Evolutionary conservation across 208 protist species (phyloP), one percentile per base, ranked within the genome.

Genomic region (Wallacemonas sp.): DNA sequence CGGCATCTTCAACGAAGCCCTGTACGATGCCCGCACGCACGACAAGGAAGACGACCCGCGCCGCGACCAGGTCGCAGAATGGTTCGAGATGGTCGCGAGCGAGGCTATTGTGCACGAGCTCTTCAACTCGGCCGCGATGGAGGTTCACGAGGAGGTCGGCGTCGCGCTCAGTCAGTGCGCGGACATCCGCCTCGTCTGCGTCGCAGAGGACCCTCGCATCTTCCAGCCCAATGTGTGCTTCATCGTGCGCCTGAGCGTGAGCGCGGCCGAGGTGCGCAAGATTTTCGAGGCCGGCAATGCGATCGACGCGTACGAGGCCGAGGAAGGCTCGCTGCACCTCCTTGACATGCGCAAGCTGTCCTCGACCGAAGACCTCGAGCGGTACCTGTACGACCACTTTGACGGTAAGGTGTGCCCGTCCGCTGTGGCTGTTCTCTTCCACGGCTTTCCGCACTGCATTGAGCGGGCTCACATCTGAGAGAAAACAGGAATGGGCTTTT

Each of bases 161-260:
- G 55, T 86, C 2, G 16, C 57, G 12, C 61, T 26, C 0, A 9
- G 44, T 8, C 12, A 38, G 11, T 78, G 75, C 39, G 9, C 4
- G 16, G 78, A 80, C 44, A 39, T 36, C 11, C 76, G 80, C 23
- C 54, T 86, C n/a, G 16, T 80, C 16, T 69, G 75, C 54, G 38
- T 86, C 58, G 46, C 70, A 1, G 43, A 47, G 48, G 72, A 82
- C 52, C 27, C 26, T 6, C 5, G 21, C 14, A 79, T 32, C 14
- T 38, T 33, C 30, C 81, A 86, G 65, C 76, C 80, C 1, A 77
- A 86, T 55, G 14, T 69, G 54, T 75, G 72, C 54, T 86, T 82
- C 65, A 56, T 54, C 32, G 68, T 86, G 3, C 24, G 68, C 12
- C 19, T 77, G 21, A 44, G 43, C 2, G 2, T 47, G 11, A 55